Percentiles rank a stretch among this genome's conserved stretches.
These are phyloP conservation scores for Agrostemma githago DNA, from an alignment of 148 eudicot species.

Conservation along the genomic window DNA sequence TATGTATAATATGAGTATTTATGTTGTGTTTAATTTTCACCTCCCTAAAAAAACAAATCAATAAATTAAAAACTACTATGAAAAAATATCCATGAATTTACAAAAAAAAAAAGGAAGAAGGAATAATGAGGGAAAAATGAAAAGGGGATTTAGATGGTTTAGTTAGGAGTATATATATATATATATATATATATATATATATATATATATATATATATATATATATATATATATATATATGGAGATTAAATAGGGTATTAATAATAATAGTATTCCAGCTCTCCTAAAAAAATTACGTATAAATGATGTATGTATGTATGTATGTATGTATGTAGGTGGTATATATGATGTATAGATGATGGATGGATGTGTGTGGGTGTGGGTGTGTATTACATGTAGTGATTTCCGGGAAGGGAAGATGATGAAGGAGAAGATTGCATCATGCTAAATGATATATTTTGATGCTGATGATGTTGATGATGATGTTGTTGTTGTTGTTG, in stretches of 20 bases:
- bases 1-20: too few species aligned
- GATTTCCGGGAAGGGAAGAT: slow-evolving; percentile 26
- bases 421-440: slow-evolving; percentile 39
- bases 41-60: too few species aligned
- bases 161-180: too few species aligned
- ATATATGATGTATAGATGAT: background rate
- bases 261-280: background rate
- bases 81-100: too few species aligned
- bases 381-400: slow-evolving; percentile 22
- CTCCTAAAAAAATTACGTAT: background rate
- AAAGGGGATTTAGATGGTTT: too few species aligned
- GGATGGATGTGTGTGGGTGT: background rate
- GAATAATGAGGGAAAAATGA: background rate
- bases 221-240: too few species aligned
- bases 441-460: slow-evolving; percentile 32
- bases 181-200: too few species aligned
- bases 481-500: slow-evolving; percentile 16
- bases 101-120: background rate
- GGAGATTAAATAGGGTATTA: too few species aligned
- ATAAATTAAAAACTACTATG: too few species aligned
- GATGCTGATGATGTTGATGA: slow-evolving; percentile 23
- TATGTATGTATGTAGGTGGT: background rate
- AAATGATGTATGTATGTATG: background rate
- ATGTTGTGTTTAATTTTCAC: too few species aligned
- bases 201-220: too few species aligned